phyloP scores from a whole-genome alignment of 1,284 basidiomycete genomes.

The Termitomyces sp. region DNA sequence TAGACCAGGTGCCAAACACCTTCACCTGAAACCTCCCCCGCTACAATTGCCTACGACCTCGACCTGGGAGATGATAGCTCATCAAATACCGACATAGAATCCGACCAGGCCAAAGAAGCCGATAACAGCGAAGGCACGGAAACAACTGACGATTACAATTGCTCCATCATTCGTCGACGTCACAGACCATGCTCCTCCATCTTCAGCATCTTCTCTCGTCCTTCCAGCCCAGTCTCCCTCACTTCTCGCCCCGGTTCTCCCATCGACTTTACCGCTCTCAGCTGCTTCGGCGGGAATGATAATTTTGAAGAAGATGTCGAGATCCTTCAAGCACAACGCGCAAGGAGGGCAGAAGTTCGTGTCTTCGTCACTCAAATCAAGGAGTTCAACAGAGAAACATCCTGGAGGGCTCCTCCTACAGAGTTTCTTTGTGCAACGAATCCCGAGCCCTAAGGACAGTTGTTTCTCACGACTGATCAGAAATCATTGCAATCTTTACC shows the following conservation, averaged over 20 bases:
- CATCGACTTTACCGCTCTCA: conserved; percentile 19
- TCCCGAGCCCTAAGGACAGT: neutral
- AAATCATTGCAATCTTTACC: neutral
- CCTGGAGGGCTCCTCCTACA: conserved; percentile 23
- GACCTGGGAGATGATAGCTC: neutral
- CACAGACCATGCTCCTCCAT: conserved; percentile 19
- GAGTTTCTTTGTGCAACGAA: conserved; percentile 20
- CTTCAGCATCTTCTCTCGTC: conserved; percentile 23
- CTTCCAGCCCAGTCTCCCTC: conserved; percentile 19
- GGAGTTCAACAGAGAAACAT: conserved; percentile 17
- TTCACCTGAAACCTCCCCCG: neutral
- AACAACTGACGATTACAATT: conserved; percentile 15
- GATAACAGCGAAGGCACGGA: neutral
- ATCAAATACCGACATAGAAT: conserved; percentile 8
- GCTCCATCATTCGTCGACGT: conserved; percentile 25
- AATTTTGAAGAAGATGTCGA: conserved; percentile 28
- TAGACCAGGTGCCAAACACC: neutral
- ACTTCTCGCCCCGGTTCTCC: conserved; percentile 24
- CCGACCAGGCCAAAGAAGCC: neutral
- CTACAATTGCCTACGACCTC: neutral
- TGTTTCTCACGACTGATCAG: neutral
- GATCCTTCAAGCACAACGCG: conserved; percentile 20
- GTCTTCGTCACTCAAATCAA: conserved; percentile 20
- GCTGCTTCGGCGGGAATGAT: conserved; percentile 22
- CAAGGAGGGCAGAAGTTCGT: conserved; percentile 14